Evolutionary conservation across 2,329 filamentous ascomycete species (phyloP), one percentile per base, ranked within the genome.

Genomic region (Zopfia rhizophila): DNA sequence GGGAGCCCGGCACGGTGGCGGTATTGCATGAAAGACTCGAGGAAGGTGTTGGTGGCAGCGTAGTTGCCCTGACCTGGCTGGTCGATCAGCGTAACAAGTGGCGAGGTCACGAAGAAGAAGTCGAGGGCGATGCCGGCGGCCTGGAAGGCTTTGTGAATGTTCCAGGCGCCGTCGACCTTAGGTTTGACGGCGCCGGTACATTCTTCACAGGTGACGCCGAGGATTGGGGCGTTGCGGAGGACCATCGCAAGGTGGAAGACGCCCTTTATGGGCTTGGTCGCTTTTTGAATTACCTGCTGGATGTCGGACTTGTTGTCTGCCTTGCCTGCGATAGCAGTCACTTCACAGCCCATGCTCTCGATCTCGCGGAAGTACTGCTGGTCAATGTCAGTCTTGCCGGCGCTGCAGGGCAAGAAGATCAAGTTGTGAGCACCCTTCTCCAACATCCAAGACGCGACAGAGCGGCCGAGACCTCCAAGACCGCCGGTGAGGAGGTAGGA

Each of bases 121-220:
- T n/a, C n/a, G n/a, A n/a, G n/a, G n/a, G n/a, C n/a, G n/a, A n/a
- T n/a, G n/a, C n/a, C n/a, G n/a, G n/a, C n/a, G n/a, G n/a, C n/a
- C n/a, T n/a, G n/a, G n/a, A n/a, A n/a, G n/a, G n/a, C n/a, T n/a
- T n/a, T n/a, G n/a, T n/a, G n/a, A n/a, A n/a, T n/a, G n/a, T n/a
- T n/a, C n/a, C n/a, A n/a, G n/a, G n/a, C n/a, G n/a, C n/a, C n/a
- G n/a, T n/a, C n/a, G n/a, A n/a, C n/a, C n/a, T n/a, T n/a, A n/a
- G n/a, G n/a, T n/a, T n/a, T n/a, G n/a, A n/a, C n/a, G n/a, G n/a
- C n/a, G n/a, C n/a, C n/a, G n/a, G n/a, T n/a, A n/a, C 78, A 84
- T 19, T 82, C 73, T 1, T 73, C 63, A 50, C 73, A 74, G 0
- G 72, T 73, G 80, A 84, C 83, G 42, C 66, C 59, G 12, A 56